Conservation (phyloP, 2,329 filamentous ascomycete species). For the Arthrobotrys pseudoclavata region DNA sequence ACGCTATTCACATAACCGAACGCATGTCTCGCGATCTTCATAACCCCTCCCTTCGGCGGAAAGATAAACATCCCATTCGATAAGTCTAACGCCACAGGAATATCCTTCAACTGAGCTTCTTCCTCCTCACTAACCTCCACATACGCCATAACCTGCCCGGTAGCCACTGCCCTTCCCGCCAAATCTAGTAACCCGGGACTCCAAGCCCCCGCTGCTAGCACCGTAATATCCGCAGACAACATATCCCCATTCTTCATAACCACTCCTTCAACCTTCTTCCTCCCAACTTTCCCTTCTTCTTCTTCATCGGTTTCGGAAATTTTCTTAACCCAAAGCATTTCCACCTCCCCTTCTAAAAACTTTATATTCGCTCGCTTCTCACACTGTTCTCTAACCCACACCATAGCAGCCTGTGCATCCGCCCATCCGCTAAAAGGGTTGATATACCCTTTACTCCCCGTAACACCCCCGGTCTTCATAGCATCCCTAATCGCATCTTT, state of each 20-base stretch:
- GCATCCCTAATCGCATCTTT: conserved; percentile 68
- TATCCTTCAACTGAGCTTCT: conserved; percentile 74
- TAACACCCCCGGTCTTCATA: conserved; percentile 70
- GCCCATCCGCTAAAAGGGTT: conserved; percentile 85
- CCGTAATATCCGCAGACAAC: conserved; percentile 77
- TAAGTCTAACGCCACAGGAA: conserved; percentile 81
- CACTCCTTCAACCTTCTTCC: conserved; percentile 72
- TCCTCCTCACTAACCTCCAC: conserved; percentile 80
- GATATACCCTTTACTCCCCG: conserved; percentile 78
- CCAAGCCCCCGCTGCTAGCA: conserved; percentile 91
- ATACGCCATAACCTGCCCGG: conserved; percentile 85
- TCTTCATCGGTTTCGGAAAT: conserved; percentile 64
- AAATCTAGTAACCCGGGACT: conserved; percentile 82
- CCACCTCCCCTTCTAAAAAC: conserved; percentile 70
- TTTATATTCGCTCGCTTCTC: conserved; percentile 64
- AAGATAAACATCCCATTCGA: conserved; percentile 76
- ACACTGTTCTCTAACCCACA: conserved; percentile 73
- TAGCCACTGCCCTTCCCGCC: conserved; percentile 80
- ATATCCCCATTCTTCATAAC: conserved; percentile 70
- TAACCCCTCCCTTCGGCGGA: conserved; percentile 73
- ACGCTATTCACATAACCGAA: conserved; percentile 74
- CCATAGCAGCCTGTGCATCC: conserved; percentile 79
- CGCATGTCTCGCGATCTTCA: conserved; percentile 79
- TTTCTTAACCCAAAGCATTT: conserved; percentile 66
- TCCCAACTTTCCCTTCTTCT: conserved; percentile 68